phyloP scores from a whole-genome alignment of 169 alveolate genomes.

The Hepatocystis sp. region DNA sequence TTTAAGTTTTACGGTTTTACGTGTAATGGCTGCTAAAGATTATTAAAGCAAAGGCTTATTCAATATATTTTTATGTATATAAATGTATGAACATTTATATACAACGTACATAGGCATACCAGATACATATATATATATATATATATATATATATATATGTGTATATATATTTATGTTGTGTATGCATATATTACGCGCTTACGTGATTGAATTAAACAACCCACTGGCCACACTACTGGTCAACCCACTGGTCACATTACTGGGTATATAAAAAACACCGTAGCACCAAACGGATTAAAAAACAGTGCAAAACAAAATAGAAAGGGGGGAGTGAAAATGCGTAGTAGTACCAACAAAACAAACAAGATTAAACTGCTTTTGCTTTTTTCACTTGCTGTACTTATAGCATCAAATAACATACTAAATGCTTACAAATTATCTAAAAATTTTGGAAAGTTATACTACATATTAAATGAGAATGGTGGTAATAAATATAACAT shows the following conservation, averaged over 20 bases:
- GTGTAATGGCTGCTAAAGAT: too few species aligned
- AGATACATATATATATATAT: background rate
- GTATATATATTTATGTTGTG: background rate
- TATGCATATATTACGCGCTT: too few species aligned
- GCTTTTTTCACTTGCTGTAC: constrained; percentile 20
- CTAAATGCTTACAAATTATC: constrained; percentile 31
- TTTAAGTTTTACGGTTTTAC: too few species aligned
- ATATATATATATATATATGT: constrained; percentile 13
- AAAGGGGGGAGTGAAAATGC: constrained; percentile 1
- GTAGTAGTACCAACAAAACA: too few species aligned
- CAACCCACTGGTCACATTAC: too few species aligned
- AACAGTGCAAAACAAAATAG: background rate
- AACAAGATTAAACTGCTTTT: constrained; percentile 44
- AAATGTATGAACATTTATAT: constrained; percentile 9
- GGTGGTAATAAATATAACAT: constrained; percentile 9
- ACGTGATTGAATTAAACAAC: too few species aligned
- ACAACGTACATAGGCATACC: background rate
- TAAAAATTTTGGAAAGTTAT: constrained; percentile 25
- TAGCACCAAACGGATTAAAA: background rate
- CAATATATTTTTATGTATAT: constrained; percentile 51
- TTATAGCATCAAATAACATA: constrained; percentile 27
- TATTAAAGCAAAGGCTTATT: too few species aligned
- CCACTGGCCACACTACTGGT: too few species aligned
- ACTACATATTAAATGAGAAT: constrained; percentile 58
- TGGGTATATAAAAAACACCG: background rate